Evolutionary conservation across 1,284 basidiomycete genomes (phyloP), one percentile per base, ranked within the genome.

Genomic region (Naganishia cerealis): DNA sequence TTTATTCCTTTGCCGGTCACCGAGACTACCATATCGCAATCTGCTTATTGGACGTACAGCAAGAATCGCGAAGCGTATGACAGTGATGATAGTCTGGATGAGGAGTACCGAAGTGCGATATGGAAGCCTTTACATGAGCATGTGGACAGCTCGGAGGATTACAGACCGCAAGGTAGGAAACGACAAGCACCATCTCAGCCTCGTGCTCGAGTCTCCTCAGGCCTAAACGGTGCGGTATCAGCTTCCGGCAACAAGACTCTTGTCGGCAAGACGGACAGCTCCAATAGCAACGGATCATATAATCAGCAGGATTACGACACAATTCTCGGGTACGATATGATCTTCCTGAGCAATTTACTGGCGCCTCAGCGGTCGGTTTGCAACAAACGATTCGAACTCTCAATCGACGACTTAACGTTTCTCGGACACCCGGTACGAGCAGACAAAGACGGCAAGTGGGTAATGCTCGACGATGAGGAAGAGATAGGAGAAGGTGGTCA

Each of bases 321-420:
- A 57, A 82, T 91, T 21, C 85, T 98, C 42, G 90, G 90, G 5
- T 96, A 92, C 79, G 86, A 88, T 9, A 82, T 89, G 15, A 88
- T 90, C 70, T 90, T 93, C 74, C 84, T 98, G 39, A 90, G 91
- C 29, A 86, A 86, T 63, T 83, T 96, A 70, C 84, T 98, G 8
- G 90, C 89, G 69, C 93, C 94, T 0, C 86, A 88, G 54, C 82
- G 83, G 38, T 85, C 88, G 18, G 86, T 94, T 77, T 96, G 93
- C 76, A 92, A 98, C 79, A 91, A 93, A 77, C 92, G 92, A 76
- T 98, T 97, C 76, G 94, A 96, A 78, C 85, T 99, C 36, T 81
- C 90, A 54, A 88, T 97, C 24, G 94, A 98, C 75, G 90, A 94
- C 74, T 84, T 98, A n/a, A 90, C 88, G 1, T 98, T 98, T 77